Conservation (phyloP, 352 stramenopile genomes). For the Phytophthora macrochlamydospora region DNA sequence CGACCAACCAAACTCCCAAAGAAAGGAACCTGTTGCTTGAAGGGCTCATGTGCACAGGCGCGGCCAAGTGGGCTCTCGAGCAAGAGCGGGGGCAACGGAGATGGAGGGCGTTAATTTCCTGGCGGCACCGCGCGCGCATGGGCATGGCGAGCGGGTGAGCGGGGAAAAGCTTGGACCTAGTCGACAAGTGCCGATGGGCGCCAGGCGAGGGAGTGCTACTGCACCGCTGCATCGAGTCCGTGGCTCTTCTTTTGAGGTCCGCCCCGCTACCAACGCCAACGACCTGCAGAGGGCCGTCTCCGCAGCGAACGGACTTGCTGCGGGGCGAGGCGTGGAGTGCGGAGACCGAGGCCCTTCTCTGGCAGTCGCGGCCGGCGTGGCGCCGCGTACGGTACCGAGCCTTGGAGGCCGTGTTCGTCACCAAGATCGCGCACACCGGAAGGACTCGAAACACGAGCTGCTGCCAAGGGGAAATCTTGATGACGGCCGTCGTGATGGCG, state of each 20-base stretch:
- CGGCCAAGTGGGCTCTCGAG: constrained; percentile 8
- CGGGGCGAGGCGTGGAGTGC: constrained; percentile 8
- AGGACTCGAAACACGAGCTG: neutral
- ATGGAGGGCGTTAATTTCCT: constrained; percentile 5
- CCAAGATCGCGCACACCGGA: constrained; percentile 16
- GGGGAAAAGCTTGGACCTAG: neutral
- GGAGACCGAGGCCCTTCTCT: constrained; percentile 30
- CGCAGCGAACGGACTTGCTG: neutral
- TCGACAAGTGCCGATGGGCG: neutral
- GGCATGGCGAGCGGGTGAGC: neutral
- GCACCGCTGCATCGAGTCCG: constrained; percentile 1
- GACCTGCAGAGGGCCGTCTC: no score
- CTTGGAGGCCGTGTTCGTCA: constrained; percentile 22
- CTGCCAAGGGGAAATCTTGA: neutral
- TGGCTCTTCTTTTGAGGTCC: constrained; percentile 14
- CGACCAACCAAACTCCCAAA: constrained; percentile 24
- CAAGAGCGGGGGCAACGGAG: constrained; percentile 34
- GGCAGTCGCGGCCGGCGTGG: constrained; percentile 8
- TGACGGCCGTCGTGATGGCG: neutral
- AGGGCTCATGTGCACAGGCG: neutral
- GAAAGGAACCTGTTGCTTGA: constrained; percentile 9
- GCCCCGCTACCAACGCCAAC: constrained; percentile 1
- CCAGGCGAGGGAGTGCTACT: constrained; percentile 2
- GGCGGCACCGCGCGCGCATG: constrained; percentile 5
- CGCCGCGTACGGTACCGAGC: constrained; percentile 1